These are phyloP conservation scores for Otatea glauca DNA, from an alignment of 176 grass and related monocot species.

Conservation along the genomic window DNA sequence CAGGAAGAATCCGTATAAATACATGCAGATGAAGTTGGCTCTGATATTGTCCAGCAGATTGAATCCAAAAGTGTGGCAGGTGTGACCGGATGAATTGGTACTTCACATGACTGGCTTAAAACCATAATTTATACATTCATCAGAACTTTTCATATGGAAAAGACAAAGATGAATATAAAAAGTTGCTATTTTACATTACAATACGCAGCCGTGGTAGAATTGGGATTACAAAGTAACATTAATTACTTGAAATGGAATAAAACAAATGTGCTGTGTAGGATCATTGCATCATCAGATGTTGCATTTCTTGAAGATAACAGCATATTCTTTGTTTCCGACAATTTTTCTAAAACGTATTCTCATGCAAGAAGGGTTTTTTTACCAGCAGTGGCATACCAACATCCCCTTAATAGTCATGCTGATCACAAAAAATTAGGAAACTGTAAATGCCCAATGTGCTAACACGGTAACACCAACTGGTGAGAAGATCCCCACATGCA, in stretches of 20 bases:
- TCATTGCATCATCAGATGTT: neutral
- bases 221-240: neutral
- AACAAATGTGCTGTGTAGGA: constrained; percentile 16
- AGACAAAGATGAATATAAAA: constrained; percentile 14
- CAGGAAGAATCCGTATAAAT: constrained; percentile 82
- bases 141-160: constrained; percentile 32
- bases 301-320: neutral
- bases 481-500: constrained; percentile 16
- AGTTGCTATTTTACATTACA: neutral
- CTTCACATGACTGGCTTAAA: constrained; percentile 77
- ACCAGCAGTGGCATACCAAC: neutral
- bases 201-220: neutral
- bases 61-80: constrained; percentile 81
- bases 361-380: neutral
- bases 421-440: neutral
- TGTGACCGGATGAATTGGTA: constrained; percentile 76
- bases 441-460: neutral
- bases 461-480: neutral
- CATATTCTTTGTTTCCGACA: neutral
- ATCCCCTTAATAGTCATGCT: constrained; percentile 22
- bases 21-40: constrained; percentile 75
- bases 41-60: constrained; percentile 92
- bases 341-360: neutral
- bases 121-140: constrained; percentile 40
- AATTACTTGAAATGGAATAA: neutral